These are phyloP conservation scores for Saccharomyces hybrid DNA, from an alignment of 1,139 yeast species.

Conservation along the genomic window DNA sequence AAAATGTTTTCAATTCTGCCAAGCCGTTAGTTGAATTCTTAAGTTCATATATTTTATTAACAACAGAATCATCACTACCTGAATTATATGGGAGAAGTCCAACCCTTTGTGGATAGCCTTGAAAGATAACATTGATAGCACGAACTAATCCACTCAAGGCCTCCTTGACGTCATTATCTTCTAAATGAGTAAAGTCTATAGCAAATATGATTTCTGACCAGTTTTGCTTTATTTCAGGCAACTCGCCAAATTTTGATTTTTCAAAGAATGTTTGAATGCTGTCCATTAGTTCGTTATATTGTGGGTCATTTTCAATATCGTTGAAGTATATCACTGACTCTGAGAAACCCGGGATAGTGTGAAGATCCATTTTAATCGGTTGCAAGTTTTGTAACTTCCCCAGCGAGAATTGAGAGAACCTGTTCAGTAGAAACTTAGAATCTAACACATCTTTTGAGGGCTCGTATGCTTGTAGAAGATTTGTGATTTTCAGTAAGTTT, in stretches of 20 bases:
- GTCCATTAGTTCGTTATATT: conserved; percentile 42
- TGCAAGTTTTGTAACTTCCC: conserved; percentile 22
- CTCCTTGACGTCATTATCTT: conserved; percentile 40
- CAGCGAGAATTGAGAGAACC: conserved; percentile 19
- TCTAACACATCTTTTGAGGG: not conserved
- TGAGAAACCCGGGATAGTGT: conserved; percentile 25
- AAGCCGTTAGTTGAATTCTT: conserved; percentile 15
- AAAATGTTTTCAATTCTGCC: conserved; percentile 16
- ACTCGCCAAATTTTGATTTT: conserved; percentile 43
- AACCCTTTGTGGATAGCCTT: conserved; percentile 67
- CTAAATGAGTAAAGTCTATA: conserved; percentile 50
- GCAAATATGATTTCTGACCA: conserved; percentile 69
- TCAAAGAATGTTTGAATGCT: conserved; percentile 40
- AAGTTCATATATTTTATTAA: conserved; percentile 36
- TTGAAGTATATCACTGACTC: conserved; percentile 61
- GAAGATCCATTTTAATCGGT: conserved; percentile 30
- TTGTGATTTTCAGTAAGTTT: conserved; percentile 5
- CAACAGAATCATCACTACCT: conserved; percentile 18
- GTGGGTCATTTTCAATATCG: conserved; percentile 58
- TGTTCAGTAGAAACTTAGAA: conserved; percentile 13
- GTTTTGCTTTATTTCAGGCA: conserved; percentile 67
- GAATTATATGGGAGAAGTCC: conserved; percentile 62
- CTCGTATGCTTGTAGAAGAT: conserved; percentile 5
- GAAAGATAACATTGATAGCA: conserved; percentile 40
- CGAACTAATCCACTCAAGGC: conserved; percentile 45